Conservation (phyloP, 805 yeast genomes). For the Metschnikowia koreensis region DNA sequence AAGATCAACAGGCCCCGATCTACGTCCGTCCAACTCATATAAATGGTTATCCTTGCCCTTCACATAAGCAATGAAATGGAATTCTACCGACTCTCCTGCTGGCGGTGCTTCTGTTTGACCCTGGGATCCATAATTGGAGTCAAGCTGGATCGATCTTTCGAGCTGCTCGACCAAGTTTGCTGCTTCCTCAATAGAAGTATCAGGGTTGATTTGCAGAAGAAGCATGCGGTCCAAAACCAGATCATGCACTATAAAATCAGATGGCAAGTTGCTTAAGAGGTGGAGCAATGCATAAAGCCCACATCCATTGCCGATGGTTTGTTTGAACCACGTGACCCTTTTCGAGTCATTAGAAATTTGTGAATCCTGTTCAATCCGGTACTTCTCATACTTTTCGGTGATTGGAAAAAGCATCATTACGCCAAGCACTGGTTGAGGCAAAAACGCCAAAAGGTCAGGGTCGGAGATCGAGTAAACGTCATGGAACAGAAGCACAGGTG, state of each 20-base stretch:
- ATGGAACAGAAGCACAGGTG: constrained; percentile 57
- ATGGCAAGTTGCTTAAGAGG: constrained; percentile 45
- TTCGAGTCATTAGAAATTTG: constrained; percentile 28
- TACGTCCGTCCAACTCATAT: constrained; percentile 87
- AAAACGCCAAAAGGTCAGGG: constrained; percentile 70
- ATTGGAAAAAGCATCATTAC: constrained; percentile 82
- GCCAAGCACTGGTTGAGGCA: constrained; percentile 79
- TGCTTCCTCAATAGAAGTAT: constrained; percentile 32
- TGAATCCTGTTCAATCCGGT: constrained; percentile 43
- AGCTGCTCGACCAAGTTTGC: constrained; percentile 46
- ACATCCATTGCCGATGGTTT: constrained; percentile 84
- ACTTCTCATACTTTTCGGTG: constrained; percentile 56
- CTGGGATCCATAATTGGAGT: constrained; percentile 44
- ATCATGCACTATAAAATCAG: constrained; percentile 42
- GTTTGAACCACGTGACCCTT: constrained; percentile 72
- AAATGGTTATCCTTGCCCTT: constrained; percentile 55
- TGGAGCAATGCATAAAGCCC: constrained; percentile 89
- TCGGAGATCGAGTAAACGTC: constrained; percentile 88
- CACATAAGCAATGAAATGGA: constrained; percentile 78
- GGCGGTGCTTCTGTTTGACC: constrained; percentile 71
- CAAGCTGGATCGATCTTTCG: constrained; percentile 41
- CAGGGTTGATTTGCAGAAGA: constrained; percentile 21
- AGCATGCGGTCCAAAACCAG: constrained; percentile 28
- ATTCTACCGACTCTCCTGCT: constrained; percentile 48
- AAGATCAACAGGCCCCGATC: constrained; percentile 69